Conservation (phyloP, 371 early-diverging fungal genomes). For the Mortierella sp. region DNA sequence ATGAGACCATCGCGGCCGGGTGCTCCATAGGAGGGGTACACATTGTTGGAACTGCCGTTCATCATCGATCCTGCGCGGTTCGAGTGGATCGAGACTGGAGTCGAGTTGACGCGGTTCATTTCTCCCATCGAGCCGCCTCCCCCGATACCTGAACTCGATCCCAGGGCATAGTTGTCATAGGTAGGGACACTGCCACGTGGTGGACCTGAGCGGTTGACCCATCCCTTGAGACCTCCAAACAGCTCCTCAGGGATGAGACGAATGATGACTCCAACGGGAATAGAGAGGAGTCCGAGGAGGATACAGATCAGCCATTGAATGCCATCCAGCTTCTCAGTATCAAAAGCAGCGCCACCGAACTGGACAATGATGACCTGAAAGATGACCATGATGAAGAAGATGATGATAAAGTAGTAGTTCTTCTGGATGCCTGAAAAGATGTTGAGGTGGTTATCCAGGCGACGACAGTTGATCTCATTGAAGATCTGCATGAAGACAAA, state of each 20-base stretch:
- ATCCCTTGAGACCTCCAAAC: slow-evolving; percentile 41
- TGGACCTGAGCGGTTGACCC: slow-evolving; percentile 31
- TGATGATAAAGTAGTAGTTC: slow-evolving; percentile 73
- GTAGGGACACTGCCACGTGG: slow-evolving; percentile 20
- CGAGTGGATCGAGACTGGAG: slow-evolving; percentile 56
- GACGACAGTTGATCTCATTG: slow-evolving; percentile 81
- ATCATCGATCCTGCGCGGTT: slow-evolving; percentile 41
- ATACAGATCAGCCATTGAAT: slow-evolving; percentile 78
- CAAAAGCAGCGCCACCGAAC: slow-evolving; percentile 75
- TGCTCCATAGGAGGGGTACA: slow-evolving; percentile 40
- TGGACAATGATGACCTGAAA: slow-evolving; percentile 75
- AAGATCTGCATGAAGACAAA: slow-evolving; percentile 87
- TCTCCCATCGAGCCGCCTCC: slow-evolving; percentile 4
- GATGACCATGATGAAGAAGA: slow-evolving; percentile 67
- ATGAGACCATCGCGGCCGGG: slow-evolving; percentile 39
- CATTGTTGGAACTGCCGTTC: slow-evolving; percentile 31
- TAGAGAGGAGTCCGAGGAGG: slow-evolving; percentile 71
- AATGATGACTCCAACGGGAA: slow-evolving; percentile 80
- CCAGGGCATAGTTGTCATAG: slow-evolving; percentile 33
- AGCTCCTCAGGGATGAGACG: slow-evolving; percentile 74
- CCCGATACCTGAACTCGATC: slow-evolving; percentile 54
- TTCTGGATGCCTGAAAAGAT: slow-evolving; percentile 67
- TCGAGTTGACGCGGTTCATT: slow-evolving; percentile 33
- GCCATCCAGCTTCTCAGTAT: slow-evolving; percentile 63
- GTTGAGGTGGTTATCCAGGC: slow-evolving; percentile 75